Conservation (phyloP, 1,139 yeast genomes). For the Schizosaccharomyces versatilis region DNA sequence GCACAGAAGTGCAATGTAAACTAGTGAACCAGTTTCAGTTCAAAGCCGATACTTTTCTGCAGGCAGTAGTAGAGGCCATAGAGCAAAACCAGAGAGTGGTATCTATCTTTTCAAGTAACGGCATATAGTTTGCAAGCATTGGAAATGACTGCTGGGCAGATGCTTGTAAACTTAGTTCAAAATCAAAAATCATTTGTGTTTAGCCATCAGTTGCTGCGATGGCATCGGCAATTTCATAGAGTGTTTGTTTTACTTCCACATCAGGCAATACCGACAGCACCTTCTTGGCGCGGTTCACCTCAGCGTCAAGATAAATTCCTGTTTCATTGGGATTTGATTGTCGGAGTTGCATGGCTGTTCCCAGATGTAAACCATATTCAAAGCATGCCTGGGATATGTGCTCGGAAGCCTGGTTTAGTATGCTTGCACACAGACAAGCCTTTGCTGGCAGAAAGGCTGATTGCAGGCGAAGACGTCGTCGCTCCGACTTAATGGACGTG, state of each 20-base stretch:
- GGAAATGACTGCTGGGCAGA: too few relatives aligned
- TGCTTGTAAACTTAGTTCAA: too few relatives aligned
- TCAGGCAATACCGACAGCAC: neutral
- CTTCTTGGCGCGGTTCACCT: neutral
- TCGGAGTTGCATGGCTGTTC: neutral
- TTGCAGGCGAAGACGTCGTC: neutral
- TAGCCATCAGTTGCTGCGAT: neutral
- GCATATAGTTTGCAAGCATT: too few relatives aligned
- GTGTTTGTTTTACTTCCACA: neutral
- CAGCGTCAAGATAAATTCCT: neutral
- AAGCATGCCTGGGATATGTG: neutral
- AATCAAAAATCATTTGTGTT: too few relatives aligned
- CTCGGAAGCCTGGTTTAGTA: neutral
- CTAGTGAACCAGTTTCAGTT: neutral
- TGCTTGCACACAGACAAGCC: slow-evolving; percentile 1
- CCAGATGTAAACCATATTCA: neutral
- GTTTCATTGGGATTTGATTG: neutral
- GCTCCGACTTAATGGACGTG: slow-evolving; percentile 17
- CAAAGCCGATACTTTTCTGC: neutral
- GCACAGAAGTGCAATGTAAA: neutral
- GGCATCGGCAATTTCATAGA: neutral
- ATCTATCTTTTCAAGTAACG: too few relatives aligned
- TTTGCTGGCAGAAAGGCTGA: neutral
- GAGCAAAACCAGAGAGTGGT: too few relatives aligned
- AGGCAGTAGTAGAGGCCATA: neutral